These are phyloP conservation scores for Colletotrichum cuscutae DNA, from an alignment of 2,329 filamentous ascomycete species.

Conservation along the genomic window DNA sequence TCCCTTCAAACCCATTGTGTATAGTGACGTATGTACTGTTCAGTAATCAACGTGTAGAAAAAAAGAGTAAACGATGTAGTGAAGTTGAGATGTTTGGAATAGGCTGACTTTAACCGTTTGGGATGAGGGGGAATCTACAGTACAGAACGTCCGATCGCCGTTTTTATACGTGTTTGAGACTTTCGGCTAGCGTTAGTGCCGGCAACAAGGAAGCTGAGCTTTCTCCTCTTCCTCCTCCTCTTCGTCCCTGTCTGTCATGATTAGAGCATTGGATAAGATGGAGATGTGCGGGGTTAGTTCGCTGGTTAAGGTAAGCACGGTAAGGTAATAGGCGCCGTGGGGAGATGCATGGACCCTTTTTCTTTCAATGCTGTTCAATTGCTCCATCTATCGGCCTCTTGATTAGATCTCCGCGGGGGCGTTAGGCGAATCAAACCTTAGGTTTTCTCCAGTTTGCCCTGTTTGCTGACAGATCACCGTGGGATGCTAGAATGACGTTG, in stretches of 20 bases:
- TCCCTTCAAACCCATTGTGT: constrained; percentile 38
- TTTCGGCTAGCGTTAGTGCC: constrained; percentile 24
- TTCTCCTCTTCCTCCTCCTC: not conserved
- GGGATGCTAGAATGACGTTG: not conserved
- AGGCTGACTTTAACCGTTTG: not conserved
- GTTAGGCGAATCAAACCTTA: not conserved
- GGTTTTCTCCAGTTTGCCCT: not conserved
- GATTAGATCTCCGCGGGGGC: not conserved
- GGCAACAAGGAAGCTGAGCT: constrained; percentile 1
- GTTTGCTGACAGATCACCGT: not conserved
- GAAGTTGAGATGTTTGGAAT: not conserved
- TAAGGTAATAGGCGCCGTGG: not conserved
- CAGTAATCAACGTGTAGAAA: not conserved
- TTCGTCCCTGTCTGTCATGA: not conserved
- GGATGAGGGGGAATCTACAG: not conserved
- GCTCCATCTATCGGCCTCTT: not conserved
- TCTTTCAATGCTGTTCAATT: not conserved
- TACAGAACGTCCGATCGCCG: not conserved
- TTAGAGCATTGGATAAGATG: not conserved
- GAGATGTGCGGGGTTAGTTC: not conserved
- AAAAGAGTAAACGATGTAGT: not conserved
- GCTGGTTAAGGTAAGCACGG: not conserved
- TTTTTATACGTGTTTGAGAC: constrained; percentile 25
- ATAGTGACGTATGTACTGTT: not conserved
- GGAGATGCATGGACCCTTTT: not conserved